Conservation (phyloP, 495 filamentous ascomycete species). For the Aspergillus funiculosus region DNA sequence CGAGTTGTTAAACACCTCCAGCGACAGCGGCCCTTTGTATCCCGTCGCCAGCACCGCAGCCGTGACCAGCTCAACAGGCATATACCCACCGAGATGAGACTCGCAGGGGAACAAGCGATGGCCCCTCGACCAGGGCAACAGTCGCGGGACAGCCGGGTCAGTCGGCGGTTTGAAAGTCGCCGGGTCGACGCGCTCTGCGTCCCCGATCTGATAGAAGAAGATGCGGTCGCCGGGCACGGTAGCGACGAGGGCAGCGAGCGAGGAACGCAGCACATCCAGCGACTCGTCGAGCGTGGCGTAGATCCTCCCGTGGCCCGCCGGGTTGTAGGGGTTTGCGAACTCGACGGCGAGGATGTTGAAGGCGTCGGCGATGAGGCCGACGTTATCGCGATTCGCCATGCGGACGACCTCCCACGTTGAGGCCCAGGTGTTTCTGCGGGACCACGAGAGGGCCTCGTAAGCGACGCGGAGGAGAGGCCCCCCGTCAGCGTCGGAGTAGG, state of each 20-base stretch:
- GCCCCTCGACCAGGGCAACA: slow-evolving; percentile 31
- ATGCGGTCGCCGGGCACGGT: slow-evolving; percentile 59
- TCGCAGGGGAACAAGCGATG: slow-evolving; percentile 54
- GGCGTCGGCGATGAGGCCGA: slow-evolving; percentile 64
- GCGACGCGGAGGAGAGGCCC: slow-evolving; percentile 28
- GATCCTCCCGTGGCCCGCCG: slow-evolving; percentile 25
- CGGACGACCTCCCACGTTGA: slow-evolving; percentile 55
- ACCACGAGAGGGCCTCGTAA: slow-evolving; percentile 53
- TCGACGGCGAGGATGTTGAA: slow-evolving; percentile 65
- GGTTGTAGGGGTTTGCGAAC: slow-evolving; percentile 54
- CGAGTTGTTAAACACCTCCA: slow-evolving; percentile 56
- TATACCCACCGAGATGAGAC: slow-evolving; percentile 45
- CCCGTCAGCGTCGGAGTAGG: slow-evolving; percentile 25
- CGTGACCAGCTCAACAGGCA: slow-evolving; percentile 57
- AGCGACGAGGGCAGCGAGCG: slow-evolving; percentile 40
- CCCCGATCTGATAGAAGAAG: slow-evolving; percentile 64
- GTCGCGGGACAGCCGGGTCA: slow-evolving; percentile 19
- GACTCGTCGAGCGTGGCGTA: slow-evolving; percentile 24
- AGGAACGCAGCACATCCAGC: slow-evolving; percentile 18
- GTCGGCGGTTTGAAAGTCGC: slow-evolving; percentile 28
- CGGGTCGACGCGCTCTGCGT: slow-evolving; percentile 52
- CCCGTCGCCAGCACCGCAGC: slow-evolving; percentile 57
- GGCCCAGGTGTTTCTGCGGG: slow-evolving; percentile 54
- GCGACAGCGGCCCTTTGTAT: slow-evolving; percentile 54
- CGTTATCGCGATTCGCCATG: slow-evolving; percentile 50